phyloP scores from a whole-genome alignment of 352 stramenopile species.

The Phytophthora kernoviae region DNA sequence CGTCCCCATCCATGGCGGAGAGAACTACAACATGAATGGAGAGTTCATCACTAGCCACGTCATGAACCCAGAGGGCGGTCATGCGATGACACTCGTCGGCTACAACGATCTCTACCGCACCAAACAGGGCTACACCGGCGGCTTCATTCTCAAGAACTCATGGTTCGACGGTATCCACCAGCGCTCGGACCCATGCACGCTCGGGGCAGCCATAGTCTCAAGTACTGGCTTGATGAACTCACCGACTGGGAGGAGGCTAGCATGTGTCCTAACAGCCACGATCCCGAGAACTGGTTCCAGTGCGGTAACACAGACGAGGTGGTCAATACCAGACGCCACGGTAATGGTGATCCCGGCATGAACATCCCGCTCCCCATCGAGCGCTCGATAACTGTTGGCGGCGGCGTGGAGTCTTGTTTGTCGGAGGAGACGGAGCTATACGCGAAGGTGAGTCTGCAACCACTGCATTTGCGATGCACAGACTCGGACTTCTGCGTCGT shows the following conservation, averaged over 20 bases:
- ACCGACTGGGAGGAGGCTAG: constrained; percentile 69
- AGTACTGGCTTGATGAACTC: constrained; percentile 79
- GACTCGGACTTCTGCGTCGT: constrained; percentile 47
- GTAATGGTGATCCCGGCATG: constrained; percentile 28
- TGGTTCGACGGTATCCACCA: constrained; percentile 69
- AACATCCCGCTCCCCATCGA: constrained; percentile 44
- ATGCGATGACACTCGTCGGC: constrained; percentile 71
- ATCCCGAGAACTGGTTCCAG: constrained; percentile 76
- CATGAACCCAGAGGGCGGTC: constrained; percentile 61
- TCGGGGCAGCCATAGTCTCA: constrained; percentile 66
- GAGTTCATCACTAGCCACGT: constrained; percentile 61
- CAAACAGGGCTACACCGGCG: constrained; percentile 63
- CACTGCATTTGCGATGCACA: constrained; percentile 62
- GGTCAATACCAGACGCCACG: constrained; percentile 30
- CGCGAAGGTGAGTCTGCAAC: constrained; percentile 64
- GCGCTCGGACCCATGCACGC: constrained; percentile 60
- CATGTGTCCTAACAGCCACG: constrained; percentile 77
- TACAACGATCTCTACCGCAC: constrained; percentile 73
- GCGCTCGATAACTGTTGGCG: constrained; percentile 24
- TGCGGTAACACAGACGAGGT: constrained; percentile 66
- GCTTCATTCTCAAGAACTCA: constrained; percentile 83
- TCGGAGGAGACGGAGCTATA: constrained; percentile 60
- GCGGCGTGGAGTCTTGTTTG: constrained; percentile 57
- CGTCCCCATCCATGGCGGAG: constrained; percentile 41
- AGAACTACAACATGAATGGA: constrained; percentile 73